A percentile compares a stretch with the other conserved stretches of the same genome.
Conservation (phyloP, 345 rosid species). For the Zanthoxylum bungeanum region DNA sequence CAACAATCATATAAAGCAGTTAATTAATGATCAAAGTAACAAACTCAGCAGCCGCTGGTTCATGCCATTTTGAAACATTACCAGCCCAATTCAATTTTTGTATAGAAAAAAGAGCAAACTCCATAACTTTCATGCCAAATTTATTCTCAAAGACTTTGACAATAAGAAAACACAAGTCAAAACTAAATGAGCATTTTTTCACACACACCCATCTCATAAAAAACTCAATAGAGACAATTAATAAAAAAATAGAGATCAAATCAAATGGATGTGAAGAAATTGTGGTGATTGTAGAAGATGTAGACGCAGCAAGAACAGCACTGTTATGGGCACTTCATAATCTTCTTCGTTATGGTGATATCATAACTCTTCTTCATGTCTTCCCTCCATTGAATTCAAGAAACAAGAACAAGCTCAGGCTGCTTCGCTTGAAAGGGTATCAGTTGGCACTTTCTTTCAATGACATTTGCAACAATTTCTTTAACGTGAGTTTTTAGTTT, state of each 20-base stretch:
- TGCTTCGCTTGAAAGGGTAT: conserved; percentile 45
- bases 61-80: not conserved
- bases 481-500: conserved; percentile 46
- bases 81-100: not conserved
- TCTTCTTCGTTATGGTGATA: conserved; percentile 46
- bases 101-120: not conserved
- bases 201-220: not conserved
- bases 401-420: conserved; percentile 43
- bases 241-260: too few relatives aligned
- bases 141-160: not conserved
- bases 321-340: conserved; percentile 60
- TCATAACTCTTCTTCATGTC: conserved; percentile 56
- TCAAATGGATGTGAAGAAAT: conserved; percentile 42
- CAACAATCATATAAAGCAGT: not conserved
- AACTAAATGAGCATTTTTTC: not conserved
- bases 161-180: not conserved
- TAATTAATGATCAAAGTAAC: not conserved
- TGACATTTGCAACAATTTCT: conserved; percentile 49
- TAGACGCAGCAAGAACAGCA: conserved; percentile 48
- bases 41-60: not conserved
- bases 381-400: conserved; percentile 31
- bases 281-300: conserved; percentile 58
- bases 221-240: too few relatives aligned
- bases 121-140: not conserved
- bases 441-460: conserved; percentile 59